These are phyloP conservation scores for Solioccasus polychromus DNA, from an alignment of 768 basidiomycete species.

Conservation along the genomic window DNA sequence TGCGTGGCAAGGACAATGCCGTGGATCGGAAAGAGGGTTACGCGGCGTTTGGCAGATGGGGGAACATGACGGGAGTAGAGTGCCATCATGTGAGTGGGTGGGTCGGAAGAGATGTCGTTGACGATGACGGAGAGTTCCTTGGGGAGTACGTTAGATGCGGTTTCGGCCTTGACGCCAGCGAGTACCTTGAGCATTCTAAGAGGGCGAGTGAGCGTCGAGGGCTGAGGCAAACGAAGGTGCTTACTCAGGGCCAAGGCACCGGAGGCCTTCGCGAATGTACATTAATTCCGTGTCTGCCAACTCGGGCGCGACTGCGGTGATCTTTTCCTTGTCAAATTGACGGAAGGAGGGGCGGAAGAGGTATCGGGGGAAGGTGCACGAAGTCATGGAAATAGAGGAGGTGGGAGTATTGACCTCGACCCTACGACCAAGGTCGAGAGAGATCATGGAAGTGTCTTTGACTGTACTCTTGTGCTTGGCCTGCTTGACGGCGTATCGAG, in stretches of 20 bases:
- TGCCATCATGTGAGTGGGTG: constrained; percentile 33
- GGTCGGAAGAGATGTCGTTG: constrained; percentile 30
- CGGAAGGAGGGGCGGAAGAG: constrained; percentile 20
- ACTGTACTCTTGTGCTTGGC: constrained; percentile 35
- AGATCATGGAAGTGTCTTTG: constrained; percentile 20
- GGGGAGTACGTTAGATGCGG: constrained; percentile 23
- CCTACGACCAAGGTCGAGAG: constrained; percentile 34
- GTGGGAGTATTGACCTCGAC: too few relatives aligned
- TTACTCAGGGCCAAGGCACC: constrained; percentile 28
- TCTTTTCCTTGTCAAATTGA: constrained; percentile 9
- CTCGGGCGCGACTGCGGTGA: constrained; percentile 26
- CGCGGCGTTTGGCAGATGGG: constrained; percentile 25
- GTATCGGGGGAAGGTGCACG: constrained; percentile 22
- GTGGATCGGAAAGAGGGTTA: constrained; percentile 37
- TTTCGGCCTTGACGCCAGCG: constrained; percentile 24
- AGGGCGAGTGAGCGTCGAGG: constrained; percentile 7
- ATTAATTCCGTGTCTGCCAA: constrained; percentile 18
- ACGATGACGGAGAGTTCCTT: constrained; percentile 24
- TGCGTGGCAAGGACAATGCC: constrained; percentile 33
- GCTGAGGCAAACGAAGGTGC: neutral
- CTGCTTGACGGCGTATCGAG: constrained; percentile 36
- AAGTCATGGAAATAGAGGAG: constrained; percentile 6
- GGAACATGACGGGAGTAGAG: constrained; percentile 27
- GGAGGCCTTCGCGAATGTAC: constrained; percentile 29
- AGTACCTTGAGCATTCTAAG: constrained; percentile 32